Evolutionary conservation across 2,329 filamentous ascomycete species (phyloP), one percentile per base, ranked within the genome.

Genomic region (Fusarium protoensiforme): DNA sequence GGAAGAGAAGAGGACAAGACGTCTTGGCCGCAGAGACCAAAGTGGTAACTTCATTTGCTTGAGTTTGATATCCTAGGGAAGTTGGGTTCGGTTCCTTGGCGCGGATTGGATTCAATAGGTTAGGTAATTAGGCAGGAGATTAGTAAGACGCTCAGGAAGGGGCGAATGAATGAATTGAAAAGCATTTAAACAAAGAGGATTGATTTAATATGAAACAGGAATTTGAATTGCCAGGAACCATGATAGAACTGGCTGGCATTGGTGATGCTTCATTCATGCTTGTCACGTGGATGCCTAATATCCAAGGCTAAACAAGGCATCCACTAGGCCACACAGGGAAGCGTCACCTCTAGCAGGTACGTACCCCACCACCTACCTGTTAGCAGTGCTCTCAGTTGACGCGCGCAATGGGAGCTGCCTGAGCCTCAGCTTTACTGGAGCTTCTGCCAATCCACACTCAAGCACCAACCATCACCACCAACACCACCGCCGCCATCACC

Each of bases 321-420:
- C 16, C 16, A 56, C 54, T 41, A 61, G 35, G 31, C 58, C 58
- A 33, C 48, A 10, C 36, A 20, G 31, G 35, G 31, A 27, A 43
- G 61, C 57, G 63, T 58, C 58, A 64, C 68, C 31, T 14, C 36
- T 43, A 60, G 27, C 1, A 33, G 18, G 61, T 75, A 68, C 72
- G 70, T 75, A 71, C 46, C 46, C 22, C 53, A 63, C 54, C 27
- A 22, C 41, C 57, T 41, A 7, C 2, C 54, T 60, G 54, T 24
- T 9, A 35, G 43, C 8, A 24, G 46, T 39, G 35, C 41, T 56
- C 61, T 62, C 38, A 75, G 77, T 78, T 83, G 82, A 84, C 83
- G 82, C 83, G 82, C 83, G 83, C 82, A 79, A 79, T 76, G 74
- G 78, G 79, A 85, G 83, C 83, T 85, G 83, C 83, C 83, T 84